Base-by-base conservation (phyloP, 179 eudicot genomes). In the Vitellaria paradoxa region DNA sequence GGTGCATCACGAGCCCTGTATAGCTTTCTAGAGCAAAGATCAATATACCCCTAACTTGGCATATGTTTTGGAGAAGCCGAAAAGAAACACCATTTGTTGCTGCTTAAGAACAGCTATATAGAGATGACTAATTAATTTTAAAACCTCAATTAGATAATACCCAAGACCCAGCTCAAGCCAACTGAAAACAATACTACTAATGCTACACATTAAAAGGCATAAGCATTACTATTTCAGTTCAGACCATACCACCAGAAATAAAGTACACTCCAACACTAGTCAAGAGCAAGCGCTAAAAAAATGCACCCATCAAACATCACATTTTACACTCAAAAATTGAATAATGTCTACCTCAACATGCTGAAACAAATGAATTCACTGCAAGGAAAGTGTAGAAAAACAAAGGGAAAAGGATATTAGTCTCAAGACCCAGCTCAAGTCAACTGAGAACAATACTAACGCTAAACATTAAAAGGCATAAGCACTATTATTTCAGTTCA, bases 391-490 rank as follows among this genome's bases (percentile, higher is more conserved):
- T 37, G 52, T 6, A 64, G 17, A 9, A 30, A 47, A 47, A 75
- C n/a, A 3, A 47, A 40, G 21, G 15, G 30, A 13, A 47, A 68
- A 15, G 61, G 26, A 78, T 45, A 61, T 10, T 60, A 70, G 73
- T 83, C 55, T 69, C 67, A 94, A 47, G 56, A 6, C 49, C 26
- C n/a, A 30, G 6, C 17, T 2, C 15, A 47, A 47, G 72, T 30
- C 70, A 13, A 24, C 46, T 0, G 68, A 18, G 26, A 13, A 15
- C 20, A 65, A 24, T 26, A 65, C 7, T 37, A 65, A 65, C 8
- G 18, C 24, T 15, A 30, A 15, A 42, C 21, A 67, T n/a, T 5
- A 47, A 68, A 68, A 45, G 9, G 47, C 3, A 67, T 11, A 67
- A 3, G 55, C 53, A 47, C 15, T 17, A 42, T 10, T 7, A 30